These are phyloP conservation scores for Filobasidium floriforme DNA, from an alignment of 768 basidiomycete species.

Conservation along the genomic window DNA sequence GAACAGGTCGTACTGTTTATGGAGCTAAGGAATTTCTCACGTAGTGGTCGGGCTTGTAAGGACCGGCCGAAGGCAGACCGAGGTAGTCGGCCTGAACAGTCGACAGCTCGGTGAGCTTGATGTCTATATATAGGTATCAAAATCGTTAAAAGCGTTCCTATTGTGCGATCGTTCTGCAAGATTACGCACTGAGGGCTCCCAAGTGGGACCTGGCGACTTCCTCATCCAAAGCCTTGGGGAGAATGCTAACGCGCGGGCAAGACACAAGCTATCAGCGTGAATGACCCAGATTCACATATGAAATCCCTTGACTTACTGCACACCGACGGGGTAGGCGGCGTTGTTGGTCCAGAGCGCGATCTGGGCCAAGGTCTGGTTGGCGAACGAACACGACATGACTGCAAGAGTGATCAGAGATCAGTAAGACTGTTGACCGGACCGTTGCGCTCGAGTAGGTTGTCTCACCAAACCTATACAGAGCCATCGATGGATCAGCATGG, in stretches of 20 bases:
- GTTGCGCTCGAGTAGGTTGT: not conserved
- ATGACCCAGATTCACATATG: not conserved
- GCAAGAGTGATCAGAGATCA: not conserved
- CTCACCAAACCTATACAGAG: slow-evolving; percentile 27
- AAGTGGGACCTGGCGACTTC: slow-evolving; percentile 97
- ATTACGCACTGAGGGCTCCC: slow-evolving; percentile 55
- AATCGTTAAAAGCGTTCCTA: not conserved
- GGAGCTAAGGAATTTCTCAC: not conserved
- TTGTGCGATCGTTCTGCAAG: not conserved
- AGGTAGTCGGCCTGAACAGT: slow-evolving; percentile 78
- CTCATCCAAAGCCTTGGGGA: slow-evolving; percentile 97
- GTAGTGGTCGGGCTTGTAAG: slow-evolving; percentile 68
- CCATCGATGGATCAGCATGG: too few species aligned
- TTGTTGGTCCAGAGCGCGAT: slow-evolving; percentile 95
- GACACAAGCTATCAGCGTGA: not conserved
- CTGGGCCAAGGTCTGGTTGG: slow-evolving; percentile 96
- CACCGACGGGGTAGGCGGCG: slow-evolving; percentile 87
- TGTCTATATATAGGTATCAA: slow-evolving; percentile 45
- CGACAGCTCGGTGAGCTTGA: slow-evolving; percentile 68
- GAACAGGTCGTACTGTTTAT: too few species aligned
- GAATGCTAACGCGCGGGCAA: slow-evolving; percentile 51
- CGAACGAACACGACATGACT: slow-evolving; percentile 99
- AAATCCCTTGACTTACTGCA: slow-evolving; percentile 51
- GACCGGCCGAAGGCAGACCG: slow-evolving; percentile 75
- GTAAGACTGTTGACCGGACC: not conserved